Base-by-base conservation (phyloP, 768 basidiomycete genomes). In the Calocybe cyanea region DNA sequence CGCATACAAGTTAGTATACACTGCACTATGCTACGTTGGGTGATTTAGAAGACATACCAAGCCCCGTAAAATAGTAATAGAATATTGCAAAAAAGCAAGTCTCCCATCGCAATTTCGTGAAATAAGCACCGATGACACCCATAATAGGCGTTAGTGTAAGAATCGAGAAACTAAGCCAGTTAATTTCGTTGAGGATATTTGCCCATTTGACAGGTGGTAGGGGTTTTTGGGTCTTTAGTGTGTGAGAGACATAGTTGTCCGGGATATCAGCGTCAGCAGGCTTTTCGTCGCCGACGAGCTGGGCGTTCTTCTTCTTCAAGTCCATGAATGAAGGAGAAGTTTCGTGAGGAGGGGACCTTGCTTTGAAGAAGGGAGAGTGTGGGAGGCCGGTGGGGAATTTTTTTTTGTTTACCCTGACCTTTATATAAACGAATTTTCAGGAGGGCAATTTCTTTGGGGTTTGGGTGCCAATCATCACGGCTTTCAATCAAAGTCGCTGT, bases 211-310 rank as follows among this genome's bases (percentile, higher is more conserved):
- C 67, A 1, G 86, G 86, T 0, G 87, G 87, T 9, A 85, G 71
- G 2, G 81, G 58, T 58, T 85, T 85, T 48, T 77, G 72, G 25
- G 77, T 81, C 55, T 76, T 78, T 58, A 91, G 73, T 3, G 83
- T 87, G 63, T 85, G 75, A 18, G 81, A 69, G 61, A 91, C 87
- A 57, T 90, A 91, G 72, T 91, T 89, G 65, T 89, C 87, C 13
- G 86, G 84, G 48, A 88, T 81, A 58, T 79, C 73, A 56, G 75
- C 61, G 61, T 83, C 81, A 50, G 65, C 62, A 40, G 76, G 78
- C 25, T 59, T 48, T 43, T 52, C 41, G 38, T 69, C 62, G 35
- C 47, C 48, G 34, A 32, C 44, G 34, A 37, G 38, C 38, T 45
- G 44, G 42, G 53, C 49, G 40, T 42, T 46, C 43, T 49, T 51